Conservation (phyloP, 768 basidiomycete species). For the Leccinum disarticulatum region DNA sequence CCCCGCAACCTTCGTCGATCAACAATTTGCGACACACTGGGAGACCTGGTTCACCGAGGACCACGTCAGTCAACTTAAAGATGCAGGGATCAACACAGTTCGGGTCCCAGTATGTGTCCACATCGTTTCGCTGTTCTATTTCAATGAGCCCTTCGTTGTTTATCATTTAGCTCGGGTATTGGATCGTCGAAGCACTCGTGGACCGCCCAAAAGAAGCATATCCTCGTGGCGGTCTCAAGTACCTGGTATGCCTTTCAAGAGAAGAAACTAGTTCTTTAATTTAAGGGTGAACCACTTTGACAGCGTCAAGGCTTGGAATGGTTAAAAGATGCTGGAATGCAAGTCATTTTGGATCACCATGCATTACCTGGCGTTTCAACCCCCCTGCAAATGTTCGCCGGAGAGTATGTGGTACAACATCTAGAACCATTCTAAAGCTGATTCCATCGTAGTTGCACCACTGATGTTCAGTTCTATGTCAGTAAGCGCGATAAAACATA, state of each 20-base stretch:
- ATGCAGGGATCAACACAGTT: conserved; percentile 68
- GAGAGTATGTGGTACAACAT: conserved; percentile 43
- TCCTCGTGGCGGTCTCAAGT: conserved; percentile 65
- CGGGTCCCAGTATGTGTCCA: conserved; percentile 63
- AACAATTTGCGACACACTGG: conserved; percentile 65
- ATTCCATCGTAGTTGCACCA: conserved; percentile 53
- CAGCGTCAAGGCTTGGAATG: conserved; percentile 64
- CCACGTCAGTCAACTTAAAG: conserved; percentile 55
- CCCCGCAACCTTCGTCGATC: conserved; percentile 54
- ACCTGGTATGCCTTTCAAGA: conserved; percentile 47
- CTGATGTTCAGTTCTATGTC: conserved; percentile 72
- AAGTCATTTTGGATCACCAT: conserved; percentile 68
- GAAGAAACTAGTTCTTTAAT: background rate
- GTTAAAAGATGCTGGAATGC: conserved; percentile 62
- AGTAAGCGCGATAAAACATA: conserved; percentile 16
- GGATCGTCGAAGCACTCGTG: conserved; percentile 76
- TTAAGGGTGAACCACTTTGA: background rate
- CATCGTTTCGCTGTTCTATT: background rate
- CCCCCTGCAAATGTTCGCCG: conserved; percentile 63
- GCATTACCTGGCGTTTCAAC: conserved; percentile 70
- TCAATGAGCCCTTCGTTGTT: background rate
- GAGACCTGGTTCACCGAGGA: conserved; percentile 67
- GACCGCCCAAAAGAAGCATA: conserved; percentile 59
- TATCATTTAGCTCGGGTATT: conserved; percentile 65
- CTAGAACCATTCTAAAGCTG: background rate